These are phyloP conservation scores for Verticillium albo-atrum DNA, from an alignment of 2,329 filamentous ascomycete species.

Conservation along the genomic window DNA sequence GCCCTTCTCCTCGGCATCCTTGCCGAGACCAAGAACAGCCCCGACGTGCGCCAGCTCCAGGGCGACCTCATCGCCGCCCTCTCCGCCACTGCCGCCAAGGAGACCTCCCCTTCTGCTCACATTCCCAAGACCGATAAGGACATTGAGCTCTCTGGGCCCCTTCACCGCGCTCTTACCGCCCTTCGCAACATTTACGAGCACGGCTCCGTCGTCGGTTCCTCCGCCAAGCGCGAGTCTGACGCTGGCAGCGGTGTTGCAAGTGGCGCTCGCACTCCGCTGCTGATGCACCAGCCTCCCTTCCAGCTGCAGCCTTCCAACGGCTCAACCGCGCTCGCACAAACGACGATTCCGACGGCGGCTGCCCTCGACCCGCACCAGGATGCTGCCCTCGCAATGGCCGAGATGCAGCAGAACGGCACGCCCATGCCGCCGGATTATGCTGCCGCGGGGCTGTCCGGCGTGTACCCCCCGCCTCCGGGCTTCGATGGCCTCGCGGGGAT, in stretches of 20 bases:
- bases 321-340: background rate
- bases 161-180: constrained; percentile 56
- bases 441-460: constrained; percentile 14
- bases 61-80: constrained; percentile 58
- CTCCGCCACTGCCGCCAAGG: constrained; percentile 60
- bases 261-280: constrained; percentile 37
- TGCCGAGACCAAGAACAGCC: constrained; percentile 8
- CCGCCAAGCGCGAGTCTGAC: constrained; percentile 40
- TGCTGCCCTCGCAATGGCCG: constrained; percentile 60
- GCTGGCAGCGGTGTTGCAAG: constrained; percentile 39
- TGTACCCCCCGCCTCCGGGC: background rate
- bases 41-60: constrained; percentile 44
- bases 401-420: constrained; percentile 59
- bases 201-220: constrained; percentile 48
- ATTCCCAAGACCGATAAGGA: constrained; percentile 53
- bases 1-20: constrained; percentile 46
- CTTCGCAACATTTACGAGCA: constrained; percentile 65
- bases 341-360: background rate
- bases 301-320: constrained; percentile 12
- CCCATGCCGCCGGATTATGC: constrained; percentile 38
- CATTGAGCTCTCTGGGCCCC: constrained; percentile 57
- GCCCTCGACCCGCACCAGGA: constrained; percentile 52
- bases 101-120: constrained; percentile 49
- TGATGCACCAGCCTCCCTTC: constrained; percentile 6
- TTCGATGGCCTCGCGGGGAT: constrained; percentile 33